phyloP scores from a whole-genome alignment of 2,329 filamentous ascomycete species.

The Berkeleyomyces rouxiae region DNA sequence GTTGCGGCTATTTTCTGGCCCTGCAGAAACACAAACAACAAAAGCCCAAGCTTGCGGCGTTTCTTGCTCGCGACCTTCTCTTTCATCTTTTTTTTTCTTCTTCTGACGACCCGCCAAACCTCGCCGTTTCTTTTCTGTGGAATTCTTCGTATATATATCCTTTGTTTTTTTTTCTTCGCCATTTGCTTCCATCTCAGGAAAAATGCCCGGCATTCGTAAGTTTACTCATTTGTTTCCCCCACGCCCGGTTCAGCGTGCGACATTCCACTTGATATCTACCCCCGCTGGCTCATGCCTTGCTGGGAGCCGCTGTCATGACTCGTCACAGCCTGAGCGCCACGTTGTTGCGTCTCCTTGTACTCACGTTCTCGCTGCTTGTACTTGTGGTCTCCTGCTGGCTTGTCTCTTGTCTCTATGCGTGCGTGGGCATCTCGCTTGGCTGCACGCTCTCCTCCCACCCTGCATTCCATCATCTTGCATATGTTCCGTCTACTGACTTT shows the following conservation, averaged over 20 bases:
- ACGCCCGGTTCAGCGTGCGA: neutral
- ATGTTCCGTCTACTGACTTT: neutral
- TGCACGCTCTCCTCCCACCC: neutral
- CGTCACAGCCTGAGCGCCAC: too few species aligned
- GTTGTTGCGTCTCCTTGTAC: too few species aligned
- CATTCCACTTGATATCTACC: neutral
- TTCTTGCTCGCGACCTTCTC: neutral
- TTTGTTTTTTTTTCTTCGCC: neutral
- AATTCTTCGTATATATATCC: conserved; percentile 3
- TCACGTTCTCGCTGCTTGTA: neutral
- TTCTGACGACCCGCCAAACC: neutral
- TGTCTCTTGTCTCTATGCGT: neutral
- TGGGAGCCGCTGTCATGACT: too few species aligned
- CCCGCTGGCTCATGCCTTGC: neutral
- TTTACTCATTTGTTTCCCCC: neutral
- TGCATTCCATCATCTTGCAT: neutral
- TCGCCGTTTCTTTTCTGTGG: neutral
- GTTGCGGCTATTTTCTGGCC: neutral
- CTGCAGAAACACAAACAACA: conserved; percentile 2
- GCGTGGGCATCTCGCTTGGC: neutral
- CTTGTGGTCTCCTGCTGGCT: neutral
- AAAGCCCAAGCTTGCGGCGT: neutral
- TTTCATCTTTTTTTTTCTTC: conserved; percentile 3
- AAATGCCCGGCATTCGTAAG: conserved; percentile 14
- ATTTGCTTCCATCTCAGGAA: neutral